A percentile compares a stretch with the other conserved stretches of the same genome.
These are phyloP conservation scores for Teratosphaeria gauchensis DNA, from an alignment of 2,329 filamentous ascomycete species.

Conservation along the genomic window DNA sequence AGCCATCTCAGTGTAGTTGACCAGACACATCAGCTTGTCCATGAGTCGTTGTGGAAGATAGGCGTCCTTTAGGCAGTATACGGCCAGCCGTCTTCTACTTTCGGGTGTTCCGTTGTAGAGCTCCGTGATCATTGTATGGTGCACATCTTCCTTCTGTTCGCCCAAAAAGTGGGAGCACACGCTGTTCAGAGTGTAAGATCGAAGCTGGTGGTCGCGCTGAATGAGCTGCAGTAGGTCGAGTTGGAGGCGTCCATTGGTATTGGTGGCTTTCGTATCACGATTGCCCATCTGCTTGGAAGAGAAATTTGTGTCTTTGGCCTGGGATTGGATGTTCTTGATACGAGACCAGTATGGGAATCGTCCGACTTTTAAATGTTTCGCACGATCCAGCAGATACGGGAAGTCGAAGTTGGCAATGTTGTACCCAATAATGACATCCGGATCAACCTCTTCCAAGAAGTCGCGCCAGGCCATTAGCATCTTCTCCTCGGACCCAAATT, in stretches of 20 bases:
- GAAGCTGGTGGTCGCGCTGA: conserved; percentile 85
- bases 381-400: conserved; percentile 83
- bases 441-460: conserved; percentile 82
- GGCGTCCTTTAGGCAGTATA: conserved; percentile 96
- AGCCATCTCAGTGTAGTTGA: conserved; percentile 99
- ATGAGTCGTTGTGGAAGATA: conserved; percentile 89
- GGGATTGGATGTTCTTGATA: conserved; percentile 60
- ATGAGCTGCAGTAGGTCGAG: conserved; percentile 90
- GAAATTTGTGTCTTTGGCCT: conserved; percentile 71
- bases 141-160: conserved; percentile 97
- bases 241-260: conserved; percentile 87
- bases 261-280: conserved; percentile 86
- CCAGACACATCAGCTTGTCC: conserved; percentile 96
- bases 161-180: conserved; percentile 90
- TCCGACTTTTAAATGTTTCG: conserved; percentile 67
- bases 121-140: conserved; percentile 98
- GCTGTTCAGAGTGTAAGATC: conserved; percentile 95
- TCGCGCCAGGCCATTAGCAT: conserved; percentile 92
- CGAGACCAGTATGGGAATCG: conserved; percentile 84
- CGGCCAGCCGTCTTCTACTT: conserved; percentile 76
- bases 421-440: conserved; percentile 97
- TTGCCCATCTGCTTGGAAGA: conserved; percentile 98
- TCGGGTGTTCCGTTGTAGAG: conserved; percentile 94
- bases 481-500: conserved; percentile 69
- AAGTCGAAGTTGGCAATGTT: conserved; percentile 99